Base-by-base conservation (phyloP, 2,329 filamentous ascomycete species). In the Colletotrichum gloeosporioides region DNA sequence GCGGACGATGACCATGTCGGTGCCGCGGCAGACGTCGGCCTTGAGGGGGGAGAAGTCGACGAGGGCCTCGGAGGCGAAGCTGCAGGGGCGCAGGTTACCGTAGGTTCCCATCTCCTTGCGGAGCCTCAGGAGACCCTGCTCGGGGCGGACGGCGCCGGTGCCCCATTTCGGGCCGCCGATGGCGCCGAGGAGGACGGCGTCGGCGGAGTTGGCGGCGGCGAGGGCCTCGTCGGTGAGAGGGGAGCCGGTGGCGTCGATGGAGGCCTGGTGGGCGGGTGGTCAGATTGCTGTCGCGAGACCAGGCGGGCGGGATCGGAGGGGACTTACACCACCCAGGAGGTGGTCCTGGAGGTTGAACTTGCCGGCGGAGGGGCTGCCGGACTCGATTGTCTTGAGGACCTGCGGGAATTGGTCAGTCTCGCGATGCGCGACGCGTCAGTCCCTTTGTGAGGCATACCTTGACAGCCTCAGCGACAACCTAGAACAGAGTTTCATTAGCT, bases 131-230 rank as follows among this genome's bases (percentile, higher is more conserved):
- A 99, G 93, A 77, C 96, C 96, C 87, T 98, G 95, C 85, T 99
- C 96, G 2, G 96, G 96, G 61, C 96, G 95, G 78, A 98, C 94
- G 74, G 92, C 87, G 79, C 95, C 95, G 36, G 95, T 97, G 77
- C 96, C 96, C 95, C 96, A 99, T 95, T 98, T 86, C 16, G 97
- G 96, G n/a, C 96, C 96, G 80, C 96, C 96, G 82, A 99, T 98
- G 80, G 96, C 95, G 80, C 96, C 96, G 71, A 99, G 93, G 76
- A 99, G 93, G 76, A 99, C 94, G 53, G 96, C 96, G 85, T 98
- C 94, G 78, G 96, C 96, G 68, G 90, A 89, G 86, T 98, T 96
- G 79, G 95, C 96, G 44, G 95, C 96, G 16, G 88, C 88, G 80
- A 99, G 94, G 77, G 96, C 95, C 81, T 94, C 92, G 80, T 97